Conservation (phyloP, 2,329 filamentous ascomycete genomes). For the Davidsoniella neocaledoniae region DNA sequence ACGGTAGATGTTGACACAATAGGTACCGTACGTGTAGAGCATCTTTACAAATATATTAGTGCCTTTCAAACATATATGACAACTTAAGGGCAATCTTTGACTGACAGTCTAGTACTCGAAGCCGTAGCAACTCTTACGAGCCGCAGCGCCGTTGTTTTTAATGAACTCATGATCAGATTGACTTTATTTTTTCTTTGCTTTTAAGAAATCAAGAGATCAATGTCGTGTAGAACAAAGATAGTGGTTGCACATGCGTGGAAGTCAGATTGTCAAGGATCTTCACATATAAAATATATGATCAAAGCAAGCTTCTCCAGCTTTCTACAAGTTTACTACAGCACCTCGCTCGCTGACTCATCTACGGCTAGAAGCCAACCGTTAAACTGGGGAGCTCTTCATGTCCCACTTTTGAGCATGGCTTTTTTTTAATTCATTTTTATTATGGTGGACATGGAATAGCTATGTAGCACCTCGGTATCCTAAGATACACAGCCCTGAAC, state of each 20-base stretch:
- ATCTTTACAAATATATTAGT: background rate
- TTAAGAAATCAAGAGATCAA: background rate
- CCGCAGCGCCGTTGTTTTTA: conserved; percentile 1
- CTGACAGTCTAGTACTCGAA: conserved; percentile 1
- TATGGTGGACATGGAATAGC: no score
- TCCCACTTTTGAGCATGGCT: background rate
- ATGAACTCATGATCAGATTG: conserved; percentile 5
- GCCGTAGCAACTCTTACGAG: background rate
- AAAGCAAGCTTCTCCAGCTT: no score
- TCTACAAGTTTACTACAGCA: no score
- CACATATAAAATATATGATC: background rate
- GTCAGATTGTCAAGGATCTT: background rate
- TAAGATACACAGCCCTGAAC: no score
- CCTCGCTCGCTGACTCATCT: no score
- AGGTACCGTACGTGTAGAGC: background rate
- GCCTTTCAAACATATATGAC: background rate
- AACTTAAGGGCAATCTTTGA: background rate
- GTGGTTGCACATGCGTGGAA: background rate
- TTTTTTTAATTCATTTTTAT: no score
- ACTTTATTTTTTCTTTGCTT: background rate
- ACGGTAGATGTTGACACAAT: background rate
- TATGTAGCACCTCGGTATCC: no score
- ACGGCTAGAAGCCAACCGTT: no score
- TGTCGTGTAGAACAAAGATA: background rate
- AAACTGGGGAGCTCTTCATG: no score